phyloP scores from a whole-genome alignment of 2,329 filamentous ascomycete species.

The Pseudocercospora ulei region DNA sequence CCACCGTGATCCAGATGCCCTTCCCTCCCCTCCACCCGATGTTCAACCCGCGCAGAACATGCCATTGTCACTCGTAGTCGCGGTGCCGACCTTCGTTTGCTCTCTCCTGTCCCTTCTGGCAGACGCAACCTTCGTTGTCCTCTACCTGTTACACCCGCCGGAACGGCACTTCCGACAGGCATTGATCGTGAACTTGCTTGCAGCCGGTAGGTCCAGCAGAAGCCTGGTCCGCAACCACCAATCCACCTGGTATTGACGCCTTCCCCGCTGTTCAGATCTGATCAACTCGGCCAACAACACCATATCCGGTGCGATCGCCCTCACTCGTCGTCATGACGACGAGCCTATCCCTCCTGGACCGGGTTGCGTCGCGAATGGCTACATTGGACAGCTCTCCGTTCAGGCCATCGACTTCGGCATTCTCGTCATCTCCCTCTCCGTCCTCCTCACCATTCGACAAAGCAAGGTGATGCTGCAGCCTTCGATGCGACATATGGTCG shows the following conservation, averaged over 20 bases:
- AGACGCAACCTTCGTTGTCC: slow-evolving; percentile 15
- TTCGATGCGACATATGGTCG: slow-evolving; percentile 25
- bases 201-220: slow-evolving; percentile 15
- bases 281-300: slow-evolving; percentile 41
- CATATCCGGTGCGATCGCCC: slow-evolving; percentile 36
- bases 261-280: slow-evolving; percentile 34
- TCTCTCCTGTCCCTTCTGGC: slow-evolving; percentile 19
- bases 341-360: slow-evolving; percentile 26
- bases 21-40: slow-evolving; percentile 2
- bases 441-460: slow-evolving; percentile 37
- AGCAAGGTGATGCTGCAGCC: slow-evolving; percentile 32
- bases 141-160: slow-evolving; percentile 20
- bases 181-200: slow-evolving; percentile 21
- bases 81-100: slow-evolving; percentile 21
- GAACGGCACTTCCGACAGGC: slow-evolving; percentile 23
- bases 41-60: slow-evolving; percentile 4
- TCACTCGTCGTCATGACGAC: slow-evolving; percentile 24
- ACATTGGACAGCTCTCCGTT: slow-evolving; percentile 41
- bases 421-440: slow-evolving; percentile 40
- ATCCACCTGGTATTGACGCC: slow-evolving; percentile 1
- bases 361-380: slow-evolving; percentile 40
- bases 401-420: slow-evolving; percentile 39
- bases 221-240: neutral
- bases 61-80: slow-evolving; percentile 16
- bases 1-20: neutral